These are phyloP conservation scores for Trifolium dubium DNA, from an alignment of 306 rosid species.

Conservation along the genomic window DNA sequence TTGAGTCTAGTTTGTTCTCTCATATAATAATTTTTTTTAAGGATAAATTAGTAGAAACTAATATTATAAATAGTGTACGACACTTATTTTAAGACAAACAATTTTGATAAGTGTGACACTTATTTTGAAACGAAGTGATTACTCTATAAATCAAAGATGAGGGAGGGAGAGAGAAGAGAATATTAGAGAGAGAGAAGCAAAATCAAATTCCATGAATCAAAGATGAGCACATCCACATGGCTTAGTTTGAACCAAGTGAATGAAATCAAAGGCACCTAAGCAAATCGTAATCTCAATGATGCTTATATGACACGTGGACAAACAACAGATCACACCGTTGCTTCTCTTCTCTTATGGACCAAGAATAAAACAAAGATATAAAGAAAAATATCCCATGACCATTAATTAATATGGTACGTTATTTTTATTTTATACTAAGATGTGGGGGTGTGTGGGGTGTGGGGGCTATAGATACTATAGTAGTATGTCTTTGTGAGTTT, in stretches of 20 bases:
- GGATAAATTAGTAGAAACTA: too few relatives aligned
- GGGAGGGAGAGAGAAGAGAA: not conserved
- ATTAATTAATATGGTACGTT: not conserved
- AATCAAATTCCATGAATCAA: slow-evolving; percentile 30
- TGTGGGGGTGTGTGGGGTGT: not conserved
- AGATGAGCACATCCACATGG: slow-evolving; percentile 45
- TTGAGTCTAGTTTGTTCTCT: too few relatives aligned
- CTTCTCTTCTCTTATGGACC: not conserved
- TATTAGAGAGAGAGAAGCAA: not conserved
- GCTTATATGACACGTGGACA: slow-evolving; percentile 44
- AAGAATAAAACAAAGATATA: not conserved
- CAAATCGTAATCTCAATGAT: slow-evolving; percentile 52
- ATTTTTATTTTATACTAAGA: not conserved
- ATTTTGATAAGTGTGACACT: too few relatives aligned
- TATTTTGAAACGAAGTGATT: too few relatives aligned
- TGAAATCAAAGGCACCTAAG: slow-evolving; percentile 41
- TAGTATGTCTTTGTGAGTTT: not conserved
- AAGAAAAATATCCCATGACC: slow-evolving; percentile 44
- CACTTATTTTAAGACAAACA: too few relatives aligned
- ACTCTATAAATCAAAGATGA: too few relatives aligned
- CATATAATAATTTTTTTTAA: too few relatives aligned
- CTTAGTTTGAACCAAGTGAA: slow-evolving; percentile 37
- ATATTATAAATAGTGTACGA: too few relatives aligned
- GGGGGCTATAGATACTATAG: not conserved
- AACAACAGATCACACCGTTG: not conserved